Conservation (phyloP, 345 rosid genomes). For the Gynandropsis gynandra region DNA sequence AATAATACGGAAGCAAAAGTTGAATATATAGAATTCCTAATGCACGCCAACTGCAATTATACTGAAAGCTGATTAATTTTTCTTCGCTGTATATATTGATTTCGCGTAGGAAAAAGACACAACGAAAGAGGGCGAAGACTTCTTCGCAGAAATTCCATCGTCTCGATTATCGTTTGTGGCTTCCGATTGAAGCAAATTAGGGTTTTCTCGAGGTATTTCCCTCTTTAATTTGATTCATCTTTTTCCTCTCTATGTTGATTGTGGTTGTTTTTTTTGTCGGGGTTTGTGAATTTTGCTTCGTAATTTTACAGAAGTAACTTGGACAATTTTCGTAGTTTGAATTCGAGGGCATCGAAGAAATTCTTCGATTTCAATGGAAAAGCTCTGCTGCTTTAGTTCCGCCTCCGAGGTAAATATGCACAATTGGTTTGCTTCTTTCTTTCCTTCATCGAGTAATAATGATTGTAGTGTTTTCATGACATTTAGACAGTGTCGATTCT, state of each 20-base stretch:
- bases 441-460: neutral
- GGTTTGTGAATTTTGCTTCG: conserved; percentile 16
- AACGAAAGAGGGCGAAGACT: conserved; percentile 26
- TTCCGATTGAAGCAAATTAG: conserved; percentile 19
- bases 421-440: neutral
- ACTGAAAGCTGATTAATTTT: conserved; percentile 11
- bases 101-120: conserved; percentile 24
- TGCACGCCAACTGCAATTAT: conserved; percentile 17
- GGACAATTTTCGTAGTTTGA: neutral
- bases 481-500: neutral
- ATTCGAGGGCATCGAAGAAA: conserved; percentile 6
- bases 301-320: conserved; percentile 19
- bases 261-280: neutral
- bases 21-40: conserved; percentile 4
- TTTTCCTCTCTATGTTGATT: neutral
- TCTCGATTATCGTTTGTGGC: conserved; percentile 12
- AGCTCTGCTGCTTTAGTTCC: conserved; percentile 30
- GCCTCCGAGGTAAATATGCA: conserved; percentile 25
- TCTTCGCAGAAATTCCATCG: conserved; percentile 25
- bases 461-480: neutral
- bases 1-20: conserved; percentile 17
- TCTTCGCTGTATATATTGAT: conserved; percentile 9
- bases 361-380: conserved; percentile 24
- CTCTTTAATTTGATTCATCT: neutral
- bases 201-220: conserved; percentile 23